Evolutionary conservation across 805 yeast species (phyloP), one percentile per base, ranked within the genome.

Genomic region (Yamadazyma akitaensis): DNA sequence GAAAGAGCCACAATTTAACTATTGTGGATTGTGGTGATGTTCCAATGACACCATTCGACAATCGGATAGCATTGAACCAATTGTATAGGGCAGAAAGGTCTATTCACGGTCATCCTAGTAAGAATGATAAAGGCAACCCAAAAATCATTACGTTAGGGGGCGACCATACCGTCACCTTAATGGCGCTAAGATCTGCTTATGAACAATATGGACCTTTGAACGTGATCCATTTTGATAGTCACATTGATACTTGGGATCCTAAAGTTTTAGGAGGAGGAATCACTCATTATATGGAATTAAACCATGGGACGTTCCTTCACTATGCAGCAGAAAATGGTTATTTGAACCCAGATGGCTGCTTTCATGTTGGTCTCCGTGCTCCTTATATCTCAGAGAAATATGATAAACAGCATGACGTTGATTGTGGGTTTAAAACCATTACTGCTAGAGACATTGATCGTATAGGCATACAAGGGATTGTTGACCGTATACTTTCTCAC

Each of bases 161-260:
- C 7, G 85, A 81, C 56, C 85, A 81, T 53, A 79, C 84, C 3
- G 62, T 80, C 33, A 69, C 81, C 1, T 65, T 80, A 26, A 73
- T 78, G 75, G 69, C 76, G 3, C 60, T 81, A 30, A 71, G 70
- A 49, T 70, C 82, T 11, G 79, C 79, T 1, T 75, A 66, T 51
- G 84, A 80, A 53, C 64, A 68, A 25, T 69, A 60, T 47, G 79
- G 77, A 0, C 65, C 67, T 31, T 45, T 80, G 7, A 72, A 79
- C 5, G 81, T 80, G n/a, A 60, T 80, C 14, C 85, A 82, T 58
- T 82, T 82, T 51, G 88, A 82, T 58, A 73, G 84, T 21, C 89
- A 83, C 60, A 72, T 83, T 37, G 89, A 84, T 62, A 82, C 88
- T 2, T 83, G 88, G 85, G 73, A 76, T 52, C 89, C 89, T 5